Evolutionary conservation across 2,329 filamentous ascomycete genomes (phyloP), one percentile per base, ranked within the genome.

Genomic region (Trichoderma afroharzianum): DNA sequence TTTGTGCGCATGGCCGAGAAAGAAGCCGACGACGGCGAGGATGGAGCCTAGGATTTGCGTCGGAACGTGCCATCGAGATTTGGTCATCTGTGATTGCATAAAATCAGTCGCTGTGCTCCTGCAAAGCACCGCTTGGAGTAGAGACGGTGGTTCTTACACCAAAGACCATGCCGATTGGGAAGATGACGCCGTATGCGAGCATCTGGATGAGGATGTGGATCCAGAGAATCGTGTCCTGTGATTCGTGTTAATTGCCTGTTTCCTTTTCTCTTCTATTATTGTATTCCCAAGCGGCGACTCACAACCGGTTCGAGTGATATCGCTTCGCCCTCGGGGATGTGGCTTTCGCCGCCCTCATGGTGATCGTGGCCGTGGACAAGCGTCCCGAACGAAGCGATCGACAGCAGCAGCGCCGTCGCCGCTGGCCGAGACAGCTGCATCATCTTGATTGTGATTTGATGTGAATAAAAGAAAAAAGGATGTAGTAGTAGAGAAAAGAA

Each of bases 31-130:
- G 26, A 97, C 86, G 3, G 94, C 93, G 74, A 98, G 86, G 30
- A 89, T 82, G 28, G 93, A 91, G 74, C 92, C 93, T 68, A 92
- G 78, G 32, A 91, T 87, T 81, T 99, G 96, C 4, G 94, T 85
- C 7, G 96, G 95, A 66, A 98, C 95, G 83, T 99, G 96, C 93
- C 94, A 98, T 82, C 93, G 90, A 73, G 92, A 97, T 73, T 93
- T 94, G 75, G 92, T 90, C 72, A 99, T 95, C 92, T 97, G 80
- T 24, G 8, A 26, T 47, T 12, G 14, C 5, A 36, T 32, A 73
- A 61, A 75, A 69, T 69, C 43, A 74, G 58, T 57, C 5, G n/a
- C 2, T 28, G 30, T 28, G 28, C 63, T 50, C 8, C 26, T 28
- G 12, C 1, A 43, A 30, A 47, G 21, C 36, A 8, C 28, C 8